These are phyloP conservation scores for Aspergillus homomorphus DNA, from an alignment of 495 filamentous ascomycete species.

Conservation along the genomic window DNA sequence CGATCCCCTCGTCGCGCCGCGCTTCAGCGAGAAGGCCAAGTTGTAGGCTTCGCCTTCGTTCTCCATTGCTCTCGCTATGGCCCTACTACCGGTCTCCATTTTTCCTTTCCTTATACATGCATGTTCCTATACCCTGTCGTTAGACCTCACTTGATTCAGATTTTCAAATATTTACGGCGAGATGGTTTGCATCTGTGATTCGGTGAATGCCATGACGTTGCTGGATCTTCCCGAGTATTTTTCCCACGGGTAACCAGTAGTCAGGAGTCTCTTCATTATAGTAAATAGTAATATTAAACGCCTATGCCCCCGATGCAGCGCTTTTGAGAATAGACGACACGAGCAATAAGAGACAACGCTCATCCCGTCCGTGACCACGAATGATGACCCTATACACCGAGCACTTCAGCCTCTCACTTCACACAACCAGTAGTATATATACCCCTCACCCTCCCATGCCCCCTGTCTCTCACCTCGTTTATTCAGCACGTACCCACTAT, in stretches of 20 bases:
- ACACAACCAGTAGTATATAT: too few species aligned
- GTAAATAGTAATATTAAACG: not conserved
- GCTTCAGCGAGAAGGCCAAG: slow-evolving; percentile 59
- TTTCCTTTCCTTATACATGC: not conserved
- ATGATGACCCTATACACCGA: too few species aligned
- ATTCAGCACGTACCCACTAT: too few species aligned
- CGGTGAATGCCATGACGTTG: too few species aligned
- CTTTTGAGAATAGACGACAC: not conserved
- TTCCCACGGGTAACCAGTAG: too few species aligned
- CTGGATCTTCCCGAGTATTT: too few species aligned
- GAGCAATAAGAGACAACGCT: too few species aligned
- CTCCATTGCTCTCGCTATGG: not conserved
- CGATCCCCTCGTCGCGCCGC: slow-evolving; percentile 61
- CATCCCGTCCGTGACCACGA: too few species aligned
- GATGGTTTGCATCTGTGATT: not conserved
- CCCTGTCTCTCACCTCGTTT: too few species aligned
- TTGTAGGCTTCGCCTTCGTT: slow-evolving; percentile 26
- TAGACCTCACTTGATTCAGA: not conserved
- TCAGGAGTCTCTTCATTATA: not conserved
- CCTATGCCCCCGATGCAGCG: not conserved
- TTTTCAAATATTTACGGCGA: not conserved
- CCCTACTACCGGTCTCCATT: not conserved
- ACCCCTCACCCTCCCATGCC: too few species aligned
- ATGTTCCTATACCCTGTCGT: not conserved
- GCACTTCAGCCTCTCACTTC: too few species aligned